Conservation (phyloP, 495 filamentous ascomycete genomes). For the Cercophora newfieldiana region DNA sequence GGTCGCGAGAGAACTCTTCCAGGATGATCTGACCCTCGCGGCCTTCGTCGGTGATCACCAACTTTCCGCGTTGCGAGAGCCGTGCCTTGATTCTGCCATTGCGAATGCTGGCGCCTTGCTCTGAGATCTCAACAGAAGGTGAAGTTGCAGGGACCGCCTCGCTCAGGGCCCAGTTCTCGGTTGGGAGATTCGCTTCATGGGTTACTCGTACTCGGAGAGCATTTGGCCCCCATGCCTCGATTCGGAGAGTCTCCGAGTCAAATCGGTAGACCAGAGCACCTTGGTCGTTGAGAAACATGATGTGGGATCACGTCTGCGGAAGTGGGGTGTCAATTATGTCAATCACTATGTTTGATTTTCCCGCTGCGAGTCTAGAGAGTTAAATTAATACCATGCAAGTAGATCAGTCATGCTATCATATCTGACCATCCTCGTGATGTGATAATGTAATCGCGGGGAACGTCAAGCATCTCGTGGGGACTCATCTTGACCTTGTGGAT, state of each 20-base stretch:
- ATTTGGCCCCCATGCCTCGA: slow-evolving; percentile 57
- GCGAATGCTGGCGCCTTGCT: slow-evolving; percentile 39
- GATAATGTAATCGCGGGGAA: no score
- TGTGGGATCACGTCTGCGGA: background rate
- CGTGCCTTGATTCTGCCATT: slow-evolving; percentile 55
- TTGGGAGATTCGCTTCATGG: slow-evolving; percentile 47
- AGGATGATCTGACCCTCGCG: slow-evolving; percentile 38
- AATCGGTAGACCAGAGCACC: slow-evolving; percentile 40
- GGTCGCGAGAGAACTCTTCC: slow-evolving; percentile 58
- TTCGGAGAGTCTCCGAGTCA: slow-evolving; percentile 55
- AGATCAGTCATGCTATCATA: no score
- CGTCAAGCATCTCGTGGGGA: no score
- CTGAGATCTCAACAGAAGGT: slow-evolving; percentile 12
- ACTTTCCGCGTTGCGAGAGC: slow-evolving; percentile 48
- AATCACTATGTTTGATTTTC: no score
- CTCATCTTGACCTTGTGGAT: no score
- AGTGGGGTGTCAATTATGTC: no score
- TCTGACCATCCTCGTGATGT: no score
- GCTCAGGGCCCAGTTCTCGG: slow-evolving; percentile 55
- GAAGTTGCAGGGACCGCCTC: slow-evolving; percentile 17
- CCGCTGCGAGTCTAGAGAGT: no score
- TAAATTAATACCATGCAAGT: no score
- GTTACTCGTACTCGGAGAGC: slow-evolving; percentile 57
- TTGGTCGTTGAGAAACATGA: slow-evolving; percentile 16
- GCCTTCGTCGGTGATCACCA: slow-evolving; percentile 47